phyloP scores from a whole-genome alignment of 768 basidiomycete genomes.

The Lactifluus echinatus region DNA sequence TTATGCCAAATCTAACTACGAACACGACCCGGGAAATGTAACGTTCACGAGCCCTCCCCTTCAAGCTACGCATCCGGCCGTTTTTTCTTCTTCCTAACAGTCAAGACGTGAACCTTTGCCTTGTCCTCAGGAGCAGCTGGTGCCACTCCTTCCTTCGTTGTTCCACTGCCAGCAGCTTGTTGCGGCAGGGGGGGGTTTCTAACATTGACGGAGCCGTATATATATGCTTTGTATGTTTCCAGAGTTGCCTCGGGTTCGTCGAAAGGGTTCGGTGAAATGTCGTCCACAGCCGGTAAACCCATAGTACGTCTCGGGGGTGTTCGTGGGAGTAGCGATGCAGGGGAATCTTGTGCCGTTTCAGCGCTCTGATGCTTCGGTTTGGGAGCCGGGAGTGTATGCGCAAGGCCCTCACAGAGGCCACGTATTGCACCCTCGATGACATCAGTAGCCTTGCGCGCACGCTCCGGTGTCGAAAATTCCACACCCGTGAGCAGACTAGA shows the following conservation, averaged over 20 bases:
- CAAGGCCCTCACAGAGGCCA: slow-evolving; percentile 62
- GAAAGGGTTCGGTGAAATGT: slow-evolving; percentile 59
- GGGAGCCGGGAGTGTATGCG: slow-evolving; percentile 10
- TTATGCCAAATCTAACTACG: neutral
- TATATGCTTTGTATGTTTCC: slow-evolving; percentile 50
- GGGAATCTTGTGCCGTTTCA: neutral
- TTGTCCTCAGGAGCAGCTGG: slow-evolving; percentile 17
- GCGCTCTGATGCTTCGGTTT: slow-evolving; percentile 6
- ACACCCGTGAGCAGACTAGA: slow-evolving; percentile 60
- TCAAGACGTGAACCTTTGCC: slow-evolving; percentile 45
- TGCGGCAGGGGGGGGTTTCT: slow-evolving; percentile 36
- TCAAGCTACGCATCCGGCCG: slow-evolving; percentile 17
- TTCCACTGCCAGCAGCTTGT: slow-evolving; percentile 15
- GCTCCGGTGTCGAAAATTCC: slow-evolving; percentile 65
- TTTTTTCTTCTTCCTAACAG: slow-evolving; percentile 46
- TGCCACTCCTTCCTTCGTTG: slow-evolving; percentile 14
- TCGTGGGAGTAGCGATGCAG: slow-evolving; percentile 36
- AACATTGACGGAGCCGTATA: slow-evolving; percentile 51
- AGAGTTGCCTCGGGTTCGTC: slow-evolving; percentile 54
- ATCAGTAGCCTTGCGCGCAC: slow-evolving; percentile 60
- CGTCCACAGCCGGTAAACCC: slow-evolving; percentile 29
- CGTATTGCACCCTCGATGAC: slow-evolving; percentile 59
- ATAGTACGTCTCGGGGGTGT: slow-evolving; percentile 38
- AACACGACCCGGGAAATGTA: neutral
- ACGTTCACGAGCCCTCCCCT: neutral